Conservation (phyloP, 2,329 filamentous ascomycete species). For the Coniochaeta hoffmannii region DNA sequence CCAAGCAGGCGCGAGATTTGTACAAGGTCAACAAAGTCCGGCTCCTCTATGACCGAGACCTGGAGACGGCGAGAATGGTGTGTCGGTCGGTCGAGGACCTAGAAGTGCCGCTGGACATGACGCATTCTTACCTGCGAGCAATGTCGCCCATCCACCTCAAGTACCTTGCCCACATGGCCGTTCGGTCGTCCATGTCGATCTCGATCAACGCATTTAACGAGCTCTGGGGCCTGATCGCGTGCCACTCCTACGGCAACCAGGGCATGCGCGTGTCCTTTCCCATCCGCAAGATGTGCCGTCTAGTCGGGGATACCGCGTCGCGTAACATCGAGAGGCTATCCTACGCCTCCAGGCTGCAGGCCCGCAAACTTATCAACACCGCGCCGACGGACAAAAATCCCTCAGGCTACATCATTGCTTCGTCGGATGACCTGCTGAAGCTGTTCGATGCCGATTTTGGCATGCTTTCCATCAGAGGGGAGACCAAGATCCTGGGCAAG, state of each 20-base stretch:
- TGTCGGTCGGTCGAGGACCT: conserved; percentile 70
- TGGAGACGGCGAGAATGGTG: conserved; percentile 71
- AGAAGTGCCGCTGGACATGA: conserved; percentile 71
- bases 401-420: conserved; percentile 84
- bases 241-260: conserved; percentile 67
- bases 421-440: conserved; percentile 75
- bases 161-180: conserved; percentile 81
- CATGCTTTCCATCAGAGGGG: conserved; percentile 74
- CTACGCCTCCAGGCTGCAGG: conserved; percentile 77
- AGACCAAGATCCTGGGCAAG: conserved; percentile 77
- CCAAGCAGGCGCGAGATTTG: conserved; percentile 76
- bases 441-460: conserved; percentile 86
- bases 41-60: conserved; percentile 76
- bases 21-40: conserved; percentile 89
- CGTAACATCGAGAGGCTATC: conserved; percentile 82
- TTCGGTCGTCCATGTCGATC: conserved; percentile 91
- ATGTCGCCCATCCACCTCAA: conserved; percentile 90
- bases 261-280: conserved; percentile 92
- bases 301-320: conserved; percentile 79
- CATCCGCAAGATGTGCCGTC: conserved; percentile 83
- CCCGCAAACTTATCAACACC: conserved; percentile 82
- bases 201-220: conserved; percentile 82
- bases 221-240: conserved; percentile 82
- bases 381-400: conserved; percentile 74
- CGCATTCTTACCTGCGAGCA: conserved; percentile 74